Conservation (phyloP, 2,329 filamentous ascomycete genomes). For the Lecanicillium sp. region DNA sequence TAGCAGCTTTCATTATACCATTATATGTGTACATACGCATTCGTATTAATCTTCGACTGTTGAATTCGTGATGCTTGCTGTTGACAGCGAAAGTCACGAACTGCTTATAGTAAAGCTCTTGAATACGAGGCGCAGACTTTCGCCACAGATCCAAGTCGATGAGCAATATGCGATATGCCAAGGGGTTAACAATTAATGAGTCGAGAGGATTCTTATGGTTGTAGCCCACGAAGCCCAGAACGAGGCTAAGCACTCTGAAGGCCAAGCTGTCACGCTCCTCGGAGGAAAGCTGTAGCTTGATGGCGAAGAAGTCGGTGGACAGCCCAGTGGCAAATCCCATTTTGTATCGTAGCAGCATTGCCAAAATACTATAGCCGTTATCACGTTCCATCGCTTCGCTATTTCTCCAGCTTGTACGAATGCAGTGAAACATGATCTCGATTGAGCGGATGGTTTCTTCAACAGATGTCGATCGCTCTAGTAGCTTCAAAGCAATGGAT, state of each 20-base stretch:
- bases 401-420: slow-evolving; percentile 91
- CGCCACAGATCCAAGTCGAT: slow-evolving; percentile 95
- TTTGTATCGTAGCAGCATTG: slow-evolving; percentile 77
- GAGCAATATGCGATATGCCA: slow-evolving; percentile 86
- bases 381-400: slow-evolving; percentile 97
- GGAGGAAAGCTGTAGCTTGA: slow-evolving; percentile 40
- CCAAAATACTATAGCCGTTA: slow-evolving; percentile 85
- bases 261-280: slow-evolving; percentile 51
- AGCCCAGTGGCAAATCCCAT: slow-evolving; percentile 48
- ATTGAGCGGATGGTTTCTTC: slow-evolving; percentile 71
- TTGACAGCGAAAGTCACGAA: slow-evolving; percentile 83
- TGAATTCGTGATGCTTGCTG: slow-evolving; percentile 90
- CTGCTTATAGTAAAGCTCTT: slow-evolving; percentile 88
- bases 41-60: slow-evolving; percentile 74
- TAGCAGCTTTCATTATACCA: slow-evolving; percentile 11
- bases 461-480: slow-evolving; percentile 67
- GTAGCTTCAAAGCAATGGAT: slow-evolving; percentile 73
- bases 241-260: slow-evolving; percentile 64
- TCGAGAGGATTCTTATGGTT: slow-evolving; percentile 71
- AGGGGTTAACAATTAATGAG: slow-evolving; percentile 90
- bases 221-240: slow-evolving; percentile 86
- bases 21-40: slow-evolving; percentile 63
- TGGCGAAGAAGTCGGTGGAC: slow-evolving; percentile 24
- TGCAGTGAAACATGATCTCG: slow-evolving; percentile 77
- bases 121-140: slow-evolving; percentile 66